These are phyloP conservation scores for Cercophora newfieldiana DNA, from an alignment of 495 filamentous ascomycete genomes.

Conservation along the genomic window DNA sequence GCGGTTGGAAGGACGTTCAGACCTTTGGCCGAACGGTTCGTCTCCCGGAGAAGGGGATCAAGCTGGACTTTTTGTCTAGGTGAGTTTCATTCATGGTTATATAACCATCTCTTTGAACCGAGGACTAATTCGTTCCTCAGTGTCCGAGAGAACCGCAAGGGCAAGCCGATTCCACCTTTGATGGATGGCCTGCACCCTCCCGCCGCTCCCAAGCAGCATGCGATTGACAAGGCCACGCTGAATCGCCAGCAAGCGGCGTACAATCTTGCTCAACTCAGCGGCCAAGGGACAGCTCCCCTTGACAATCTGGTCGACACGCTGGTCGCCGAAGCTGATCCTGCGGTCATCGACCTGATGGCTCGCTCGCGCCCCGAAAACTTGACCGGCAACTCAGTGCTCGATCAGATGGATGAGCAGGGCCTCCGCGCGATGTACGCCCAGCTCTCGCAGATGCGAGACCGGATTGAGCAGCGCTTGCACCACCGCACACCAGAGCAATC, in stretches of 20 bases:
- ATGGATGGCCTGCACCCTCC: slow-evolving; percentile 10
- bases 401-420: slow-evolving; percentile 33
- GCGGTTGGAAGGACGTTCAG: slow-evolving; percentile 42
- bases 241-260: slow-evolving; percentile 57
- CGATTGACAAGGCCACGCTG: slow-evolving; percentile 21
- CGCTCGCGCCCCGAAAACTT: slow-evolving; percentile 35
- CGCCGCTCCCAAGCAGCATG: slow-evolving; percentile 2
- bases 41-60: slow-evolving; percentile 71
- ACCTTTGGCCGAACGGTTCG: slow-evolving; percentile 63
- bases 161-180: slow-evolving; percentile 26
- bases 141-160: slow-evolving; percentile 37
- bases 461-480: slow-evolving; percentile 19
- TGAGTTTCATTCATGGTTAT: slow-evolving; percentile 33
- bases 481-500: slow-evolving; percentile 9
- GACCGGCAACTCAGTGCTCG: slow-evolving; percentile 12
- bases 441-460: slow-evolving; percentile 27
- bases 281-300: slow-evolving; percentile 29
- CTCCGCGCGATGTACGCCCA: slow-evolving; percentile 38
- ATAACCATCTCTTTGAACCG: slow-evolving; percentile 1
- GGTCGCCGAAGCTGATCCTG: slow-evolving; percentile 31
- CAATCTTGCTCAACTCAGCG: slow-evolving; percentile 53
- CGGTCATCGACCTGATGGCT: slow-evolving; percentile 38
- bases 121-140: slow-evolving; percentile 25
- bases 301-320: slow-evolving; percentile 43
- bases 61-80: slow-evolving; percentile 70